Percentiles rank a stretch among this genome's conserved stretches.
These are phyloP conservation scores for Lasiosphaeria hispida DNA, from an alignment of 495 filamentous ascomycete genomes.

Conservation along the genomic window DNA sequence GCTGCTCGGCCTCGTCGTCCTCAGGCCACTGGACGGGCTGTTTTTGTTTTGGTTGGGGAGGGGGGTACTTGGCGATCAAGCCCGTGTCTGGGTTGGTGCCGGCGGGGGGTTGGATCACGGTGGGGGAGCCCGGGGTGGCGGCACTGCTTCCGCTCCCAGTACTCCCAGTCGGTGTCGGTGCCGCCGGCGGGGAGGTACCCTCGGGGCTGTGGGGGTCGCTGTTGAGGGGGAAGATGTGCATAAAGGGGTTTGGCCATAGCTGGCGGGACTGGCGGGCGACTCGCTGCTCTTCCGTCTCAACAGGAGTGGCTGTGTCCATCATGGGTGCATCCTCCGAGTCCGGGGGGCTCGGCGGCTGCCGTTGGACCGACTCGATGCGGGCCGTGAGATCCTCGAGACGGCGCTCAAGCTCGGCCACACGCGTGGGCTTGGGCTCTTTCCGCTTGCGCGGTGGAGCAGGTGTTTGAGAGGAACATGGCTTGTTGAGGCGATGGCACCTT, in stretches of 20 bases:
- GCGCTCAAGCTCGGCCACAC: conserved; percentile 31
- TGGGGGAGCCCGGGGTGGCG: neutral
- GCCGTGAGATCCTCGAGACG: conserved; percentile 31
- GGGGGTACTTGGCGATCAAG: neutral
- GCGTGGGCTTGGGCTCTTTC: conserved; percentile 34
- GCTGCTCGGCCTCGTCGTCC: conserved; percentile 23
- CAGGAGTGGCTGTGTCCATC: neutral
- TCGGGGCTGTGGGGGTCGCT: neutral
- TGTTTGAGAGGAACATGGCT: conserved; percentile 28
- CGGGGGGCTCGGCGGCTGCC: conserved; percentile 12
- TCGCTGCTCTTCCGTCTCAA: neutral
- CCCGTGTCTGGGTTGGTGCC: neutral
- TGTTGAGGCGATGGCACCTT: conserved; percentile 32
- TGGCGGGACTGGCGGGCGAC: neutral
- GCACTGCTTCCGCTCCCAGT: neutral
- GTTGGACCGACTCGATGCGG: conserved; percentile 21
- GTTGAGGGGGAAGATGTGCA: conserved; percentile 13
- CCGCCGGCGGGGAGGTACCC: neutral
- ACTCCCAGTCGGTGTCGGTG: neutral
- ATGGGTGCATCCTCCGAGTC: conserved; percentile 1
- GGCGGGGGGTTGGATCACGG: too few species aligned
- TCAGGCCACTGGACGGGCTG: conserved; percentile 22
- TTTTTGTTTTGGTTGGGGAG: neutral
- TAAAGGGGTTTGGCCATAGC: conserved; percentile 4
- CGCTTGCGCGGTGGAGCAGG: conserved; percentile 31